Evolutionary conservation across 768 basidiomycete species (phyloP).

Genomic region (Amanita pseudoporphyria): DNA sequence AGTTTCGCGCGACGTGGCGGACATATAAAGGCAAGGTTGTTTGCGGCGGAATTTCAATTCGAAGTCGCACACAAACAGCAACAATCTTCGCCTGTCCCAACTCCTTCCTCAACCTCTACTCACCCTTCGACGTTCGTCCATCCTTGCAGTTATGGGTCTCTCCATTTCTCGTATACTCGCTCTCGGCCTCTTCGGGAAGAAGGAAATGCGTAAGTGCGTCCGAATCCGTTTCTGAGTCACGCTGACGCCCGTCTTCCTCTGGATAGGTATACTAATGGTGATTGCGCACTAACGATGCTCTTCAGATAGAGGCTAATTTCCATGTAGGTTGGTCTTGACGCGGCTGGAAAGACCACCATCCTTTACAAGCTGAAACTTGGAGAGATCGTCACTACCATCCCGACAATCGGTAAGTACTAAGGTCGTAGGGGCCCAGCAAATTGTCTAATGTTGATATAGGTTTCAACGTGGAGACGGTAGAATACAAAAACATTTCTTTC

Average conservation of each 20-base stretch:
- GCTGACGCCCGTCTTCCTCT: slow-evolving; percentile 21
- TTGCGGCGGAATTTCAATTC: slow-evolving; percentile 36
- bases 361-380: slow-evolving; percentile 99
- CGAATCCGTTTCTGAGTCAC: slow-evolving; percentile 16
- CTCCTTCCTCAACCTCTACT: slow-evolving; percentile 23
- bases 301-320: slow-evolving; percentile 8
- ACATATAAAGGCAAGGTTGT: slow-evolving; percentile 14
- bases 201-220: slow-evolving; percentile 91
- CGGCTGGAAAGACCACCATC: slow-evolving; percentile 97
- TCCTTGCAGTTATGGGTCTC: slow-evolving; percentile 59
- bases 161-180: slow-evolving; percentile 68
- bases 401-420: slow-evolving; percentile 82
- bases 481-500: slow-evolving; percentile 99
- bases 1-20: slow-evolving; percentile 8
- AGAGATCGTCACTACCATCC: slow-evolving; percentile 99
- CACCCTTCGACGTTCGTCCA: too few species aligned
- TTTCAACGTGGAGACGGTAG: slow-evolving; percentile 99
- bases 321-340: slow-evolving; percentile 91
- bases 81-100: slow-evolving; percentile 16
- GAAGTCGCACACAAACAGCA: slow-evolving; percentile 32
- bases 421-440: slow-evolving; percentile 5
- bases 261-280: slow-evolving; percentile 92
- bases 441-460: slow-evolving; percentile 41
- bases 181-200: slow-evolving; percentile 89
- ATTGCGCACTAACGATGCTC: slow-evolving; percentile 16